Evolutionary conservation across 345 rosid species (phyloP).

Genomic region (Ceriops tagal): DNA sequence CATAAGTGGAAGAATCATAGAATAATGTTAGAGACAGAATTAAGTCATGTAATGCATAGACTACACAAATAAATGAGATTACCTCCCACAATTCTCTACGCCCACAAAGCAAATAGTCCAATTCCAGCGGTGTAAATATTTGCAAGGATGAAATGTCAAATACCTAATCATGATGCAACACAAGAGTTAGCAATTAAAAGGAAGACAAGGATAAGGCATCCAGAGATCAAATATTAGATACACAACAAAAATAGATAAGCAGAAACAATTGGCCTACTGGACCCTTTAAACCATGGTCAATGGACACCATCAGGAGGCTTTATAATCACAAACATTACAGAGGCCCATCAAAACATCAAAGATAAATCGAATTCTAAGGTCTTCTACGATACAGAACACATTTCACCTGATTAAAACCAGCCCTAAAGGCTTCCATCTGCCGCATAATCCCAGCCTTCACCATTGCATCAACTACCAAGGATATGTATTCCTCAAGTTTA

Average conservation of each 20-base stretch:
- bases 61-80: conserved; percentile 9
- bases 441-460: conserved; percentile 72
- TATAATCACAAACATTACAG: background rate
- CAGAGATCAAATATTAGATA: background rate
- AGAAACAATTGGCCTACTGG: background rate
- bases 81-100: conserved; percentile 99
- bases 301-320: background rate
- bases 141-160: conserved; percentile 85
- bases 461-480: conserved; percentile 83
- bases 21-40: background rate
- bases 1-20: conserved; percentile 19
- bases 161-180: conserved; percentile 50
- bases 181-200: background rate
- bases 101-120: conserved; percentile 95
- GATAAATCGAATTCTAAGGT: background rate
- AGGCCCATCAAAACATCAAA: background rate
- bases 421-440: conserved; percentile 88
- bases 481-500: conserved; percentile 84
- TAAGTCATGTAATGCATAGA: background rate
- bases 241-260: background rate
- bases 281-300: too few relatives aligned
- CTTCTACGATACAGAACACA: background rate
- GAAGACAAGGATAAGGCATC: background rate
- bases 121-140: conserved; percentile 83
- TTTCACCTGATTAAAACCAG: conserved; percentile 89